Percentiles rank a stretch among this genome's conserved stretches.
Evolutionary conservation across 2,329 filamentous ascomycete species (phyloP).

Genomic region (Chrysoporthe austroafricana): DNA sequence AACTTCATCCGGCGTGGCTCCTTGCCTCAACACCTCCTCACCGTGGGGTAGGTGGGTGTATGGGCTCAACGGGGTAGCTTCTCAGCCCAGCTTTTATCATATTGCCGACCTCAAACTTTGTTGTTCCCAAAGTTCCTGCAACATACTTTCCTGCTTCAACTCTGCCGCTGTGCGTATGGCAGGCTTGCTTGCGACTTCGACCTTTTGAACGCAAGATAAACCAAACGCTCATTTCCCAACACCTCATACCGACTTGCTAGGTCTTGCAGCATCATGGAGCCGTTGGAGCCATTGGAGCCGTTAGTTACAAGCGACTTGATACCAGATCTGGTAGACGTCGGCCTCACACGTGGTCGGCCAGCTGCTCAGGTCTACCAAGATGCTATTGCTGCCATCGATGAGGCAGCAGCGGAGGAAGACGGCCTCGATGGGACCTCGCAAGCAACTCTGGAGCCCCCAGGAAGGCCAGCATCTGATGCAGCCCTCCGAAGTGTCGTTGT

Average conservation of each 20-base stretch:
- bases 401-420: slow-evolving; percentile 6
- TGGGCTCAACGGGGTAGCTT: no score
- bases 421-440: neutral
- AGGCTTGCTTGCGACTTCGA: no score
- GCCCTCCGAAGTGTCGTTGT: slow-evolving; percentile 30
- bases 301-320: neutral
- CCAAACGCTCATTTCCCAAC: neutral
- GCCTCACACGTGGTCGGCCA: neutral
- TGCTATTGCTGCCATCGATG: neutral
- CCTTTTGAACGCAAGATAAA: neutral
- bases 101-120: no score
- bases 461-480: neutral
- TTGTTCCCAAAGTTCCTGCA: no score
- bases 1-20: no score
- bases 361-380: slow-evolving; percentile 7
- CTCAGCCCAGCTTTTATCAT: no score
- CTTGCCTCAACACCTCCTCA: no score
- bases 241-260: neutral
- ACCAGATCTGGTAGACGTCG: neutral
- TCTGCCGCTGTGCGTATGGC: no score
- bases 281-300: neutral
- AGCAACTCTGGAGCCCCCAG: neutral
- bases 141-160: no score
- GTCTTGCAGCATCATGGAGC: neutral
- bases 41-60: no score